A percentile compares a stretch with the other conserved stretches of the same genome.
phyloP scores from a whole-genome alignment of 2,329 filamentous ascomycete genomes.

The Lasiodiplodia gonubiensis region DNA sequence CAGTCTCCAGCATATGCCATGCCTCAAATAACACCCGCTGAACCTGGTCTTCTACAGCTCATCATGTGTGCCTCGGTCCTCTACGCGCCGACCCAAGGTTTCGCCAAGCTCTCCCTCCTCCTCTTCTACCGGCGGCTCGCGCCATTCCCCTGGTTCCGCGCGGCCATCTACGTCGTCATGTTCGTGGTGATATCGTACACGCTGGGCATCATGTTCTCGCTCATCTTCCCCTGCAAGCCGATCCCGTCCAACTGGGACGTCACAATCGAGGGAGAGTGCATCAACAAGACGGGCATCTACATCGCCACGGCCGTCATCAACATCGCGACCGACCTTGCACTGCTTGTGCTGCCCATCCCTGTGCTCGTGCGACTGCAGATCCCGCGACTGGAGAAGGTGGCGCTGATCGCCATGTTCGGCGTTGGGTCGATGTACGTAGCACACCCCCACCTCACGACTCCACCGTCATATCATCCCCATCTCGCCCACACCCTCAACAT shows the following conservation, averaged over 20 bases:
- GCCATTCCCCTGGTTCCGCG: constrained; percentile 33
- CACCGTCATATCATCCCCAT: background rate
- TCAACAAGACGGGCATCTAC: constrained; percentile 36
- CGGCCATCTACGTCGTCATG: constrained; percentile 28
- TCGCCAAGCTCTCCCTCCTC: constrained; percentile 33
- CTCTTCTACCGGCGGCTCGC: constrained; percentile 33
- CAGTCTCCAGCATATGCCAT: background rate
- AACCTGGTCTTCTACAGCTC: constrained; percentile 13
- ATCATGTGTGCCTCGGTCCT: constrained; percentile 32
- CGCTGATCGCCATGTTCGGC: constrained; percentile 36
- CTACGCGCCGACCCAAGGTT: constrained; percentile 32
- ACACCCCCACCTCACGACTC: background rate
- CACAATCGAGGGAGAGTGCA: constrained; percentile 31
- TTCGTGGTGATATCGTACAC: constrained; percentile 34
- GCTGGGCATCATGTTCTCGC: constrained; percentile 35
- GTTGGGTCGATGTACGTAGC: constrained; percentile 29
- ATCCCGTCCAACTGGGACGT: constrained; percentile 35
- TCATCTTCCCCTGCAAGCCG: constrained; percentile 36
- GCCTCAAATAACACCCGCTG: too few species aligned
- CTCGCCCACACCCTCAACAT: background rate
- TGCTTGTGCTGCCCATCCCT: constrained; percentile 37
- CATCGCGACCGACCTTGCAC: constrained; percentile 36
- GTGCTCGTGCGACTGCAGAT: constrained; percentile 36
- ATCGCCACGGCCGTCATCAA: constrained; percentile 36
- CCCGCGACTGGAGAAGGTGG: constrained; percentile 34